These are phyloP conservation scores for Mucor ambiguus DNA, from an alignment of 371 early-diverging fungal species.

Conservation along the genomic window DNA sequence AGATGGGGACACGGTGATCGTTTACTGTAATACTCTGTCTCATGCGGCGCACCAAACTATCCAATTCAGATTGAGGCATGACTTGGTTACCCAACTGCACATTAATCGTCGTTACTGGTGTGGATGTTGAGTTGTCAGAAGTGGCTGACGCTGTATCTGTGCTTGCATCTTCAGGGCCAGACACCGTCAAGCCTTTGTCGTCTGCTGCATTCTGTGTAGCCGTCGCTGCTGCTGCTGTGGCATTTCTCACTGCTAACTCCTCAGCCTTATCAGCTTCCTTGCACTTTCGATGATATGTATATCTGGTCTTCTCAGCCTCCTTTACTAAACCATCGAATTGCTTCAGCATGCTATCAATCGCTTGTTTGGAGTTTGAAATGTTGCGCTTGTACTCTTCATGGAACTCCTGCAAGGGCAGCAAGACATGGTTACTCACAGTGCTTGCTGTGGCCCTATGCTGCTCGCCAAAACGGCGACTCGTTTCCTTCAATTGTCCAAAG, in stretches of 20 bases:
- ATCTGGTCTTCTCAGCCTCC: slow-evolving; percentile 52
- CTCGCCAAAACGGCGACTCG: slow-evolving; percentile 58
- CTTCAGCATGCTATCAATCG: slow-evolving; percentile 59
- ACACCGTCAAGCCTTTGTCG: slow-evolving; percentile 12
- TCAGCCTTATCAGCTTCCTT: slow-evolving; percentile 57
- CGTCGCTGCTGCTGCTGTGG: neutral
- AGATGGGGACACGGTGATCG: slow-evolving; percentile 70
- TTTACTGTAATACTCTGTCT: slow-evolving; percentile 58
- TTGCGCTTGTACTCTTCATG: slow-evolving; percentile 59
- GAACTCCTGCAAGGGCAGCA: slow-evolving; percentile 64
- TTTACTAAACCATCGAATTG: slow-evolving; percentile 56
- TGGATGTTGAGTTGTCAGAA: neutral
- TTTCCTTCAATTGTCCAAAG: slow-evolving; percentile 62
- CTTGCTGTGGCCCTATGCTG: slow-evolving; percentile 60
- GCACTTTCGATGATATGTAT: slow-evolving; percentile 52
- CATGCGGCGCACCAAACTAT: slow-evolving; percentile 50
- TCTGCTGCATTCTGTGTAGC: slow-evolving; percentile 18
- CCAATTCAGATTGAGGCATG: slow-evolving; percentile 36
- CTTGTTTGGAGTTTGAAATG: slow-evolving; percentile 60
- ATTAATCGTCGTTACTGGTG: slow-evolving; percentile 11
- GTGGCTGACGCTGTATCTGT: slow-evolving; percentile 6
- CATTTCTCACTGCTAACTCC: slow-evolving; percentile 26
- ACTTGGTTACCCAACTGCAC: slow-evolving; percentile 37
- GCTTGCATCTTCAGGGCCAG: neutral
- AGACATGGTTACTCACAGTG: slow-evolving; percentile 58